Base-by-base conservation (phyloP, 2,329 filamentous ascomycete genomes). In the Escovopsis sp. region DNA sequence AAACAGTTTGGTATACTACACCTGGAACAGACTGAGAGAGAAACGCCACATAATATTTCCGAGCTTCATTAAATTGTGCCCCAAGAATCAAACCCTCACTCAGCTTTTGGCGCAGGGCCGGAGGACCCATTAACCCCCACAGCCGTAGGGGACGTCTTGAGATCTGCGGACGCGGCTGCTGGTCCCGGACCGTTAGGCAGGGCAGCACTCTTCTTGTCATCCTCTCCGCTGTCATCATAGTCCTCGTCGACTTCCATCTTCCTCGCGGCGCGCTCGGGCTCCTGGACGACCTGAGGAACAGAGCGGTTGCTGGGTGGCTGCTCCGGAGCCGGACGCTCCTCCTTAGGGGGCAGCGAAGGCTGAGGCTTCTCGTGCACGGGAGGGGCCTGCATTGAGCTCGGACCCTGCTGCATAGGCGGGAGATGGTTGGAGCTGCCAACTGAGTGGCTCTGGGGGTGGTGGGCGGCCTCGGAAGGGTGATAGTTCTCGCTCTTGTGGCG, bases 241-340 rank as follows among this genome's bases (percentile, higher is more conserved):
- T 96, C 84, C 59, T 98, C 91, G 52, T 98, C 88, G 18, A 96
- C 85, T 6, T 96, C 89, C 77, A 98, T 93, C 62, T 94, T 94
- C 19, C 91, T 75, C 18, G 87, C 86, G 32, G 91, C 87, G 42
- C 78, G 68, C 59, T 83, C 78, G 9, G 87, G 85, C 64, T 96
- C 89, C 45, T 79, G 80, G 15, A 70, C 45, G 2, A 48, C 61
- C 18, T 71, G 66, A 19, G 72, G 67, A 2, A 71, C 61, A 26
- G 73, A 63, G 30, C 68, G 66, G 26, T 67, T 53, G 34, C 63
- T 57, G 18, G 63, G 56, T 19, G 65, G 56, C 43, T 59, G 58
- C 43, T 62, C 59, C 18, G 50, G 59, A 40, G 70, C 62, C 33
- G 67, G 60, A 10, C 72, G 68, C 46, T 86, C 82, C 49, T 85